Conservation (phyloP, 257 asterid species). For the Fraxinus americana region DNA sequence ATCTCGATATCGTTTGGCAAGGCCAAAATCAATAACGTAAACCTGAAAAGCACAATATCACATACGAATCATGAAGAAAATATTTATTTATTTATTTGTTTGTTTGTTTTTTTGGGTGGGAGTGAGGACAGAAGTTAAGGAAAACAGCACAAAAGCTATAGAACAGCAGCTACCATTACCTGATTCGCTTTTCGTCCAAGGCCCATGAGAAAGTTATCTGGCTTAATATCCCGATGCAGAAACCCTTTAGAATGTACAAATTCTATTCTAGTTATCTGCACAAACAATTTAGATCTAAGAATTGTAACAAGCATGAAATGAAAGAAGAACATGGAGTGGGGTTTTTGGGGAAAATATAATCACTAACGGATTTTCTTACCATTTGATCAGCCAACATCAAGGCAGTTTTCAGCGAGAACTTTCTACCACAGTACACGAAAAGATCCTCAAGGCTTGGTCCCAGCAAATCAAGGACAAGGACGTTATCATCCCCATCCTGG, state of each 20-base stretch:
- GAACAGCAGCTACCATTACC: constrained; percentile 42
- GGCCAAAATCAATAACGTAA: constrained; percentile 91
- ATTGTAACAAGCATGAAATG: constrained; percentile 20
- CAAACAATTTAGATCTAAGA: constrained; percentile 14
- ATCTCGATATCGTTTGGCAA: constrained; percentile 91
- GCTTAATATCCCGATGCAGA: constrained; percentile 92
- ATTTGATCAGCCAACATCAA: constrained; percentile 95
- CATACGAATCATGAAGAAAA: constrained; percentile 13
- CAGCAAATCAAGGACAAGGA: constrained; percentile 81
- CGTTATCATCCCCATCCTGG: constrained; percentile 84
- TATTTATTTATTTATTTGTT: too few relatives aligned
- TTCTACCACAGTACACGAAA: constrained; percentile 89
- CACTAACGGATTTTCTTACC: constrained; percentile 44
- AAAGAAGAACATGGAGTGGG: neutral
- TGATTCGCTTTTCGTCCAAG: constrained; percentile 98
- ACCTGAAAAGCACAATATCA: constrained; percentile 49
- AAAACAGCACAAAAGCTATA: constrained; percentile 3
- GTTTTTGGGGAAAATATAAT: neutral
- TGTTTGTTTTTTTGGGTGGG: neutral
- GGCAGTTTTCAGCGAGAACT: constrained; percentile 84
- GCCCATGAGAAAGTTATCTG: constrained; percentile 99
- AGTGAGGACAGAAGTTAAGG: neutral
- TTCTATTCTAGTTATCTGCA: constrained; percentile 82
- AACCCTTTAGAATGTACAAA: constrained; percentile 93
- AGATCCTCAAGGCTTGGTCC: constrained; percentile 98